Base-by-base conservation (phyloP, 352 stramenopile species). In the Albugo candida region DNA sequence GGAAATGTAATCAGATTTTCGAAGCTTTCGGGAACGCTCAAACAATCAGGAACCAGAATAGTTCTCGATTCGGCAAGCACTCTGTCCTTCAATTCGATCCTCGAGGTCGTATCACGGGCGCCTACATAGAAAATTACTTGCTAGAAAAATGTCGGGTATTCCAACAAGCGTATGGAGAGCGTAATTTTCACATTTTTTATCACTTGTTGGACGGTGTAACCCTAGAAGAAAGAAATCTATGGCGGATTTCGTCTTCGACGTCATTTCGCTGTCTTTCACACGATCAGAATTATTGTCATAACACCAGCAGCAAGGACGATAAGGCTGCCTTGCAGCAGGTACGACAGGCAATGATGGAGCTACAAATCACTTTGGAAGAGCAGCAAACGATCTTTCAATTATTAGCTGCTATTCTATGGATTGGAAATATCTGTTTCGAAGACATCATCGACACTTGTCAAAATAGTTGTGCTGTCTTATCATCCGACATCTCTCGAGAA, bases 131-230 rank as follows among this genome's bases (percentile, higher is more conserved):
- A 57, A 87, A 85, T 50, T 96, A 95, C 62, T 60, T 96, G 45
- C 66, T 96, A n/a, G 86, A 96, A 56, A 88, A 91, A 51, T 87
- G 70, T 43, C 79, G 86, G 42, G 73, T 95, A 49, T 82, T 89
- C 46, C 64, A 72, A 49, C 84, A 95, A 40, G 67, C 77, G 12
- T 67, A 77, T 11, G 79, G 74, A 45, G 86, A 96, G 61, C 80
- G 86, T 49, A 95, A 95, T 62, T 96, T 94, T 60, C 86, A 96
- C 65, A 56, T 83, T 16, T 96, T 96, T 60, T 96, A 96, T 65
- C 82, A 96, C 61, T 56, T 96, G 35, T 64, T 94, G 37, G 64
- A 73, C 0, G 81, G 76, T 36, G 79, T 68, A 17, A 72, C 56
- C 5, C 54, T 64, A 10, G 55, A 59, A 4, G 69, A 86, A 19